A percentile compares a stretch with the other conserved stretches of the same genome.
phyloP scores from a whole-genome alignment of 495 filamentous ascomycete genomes.

The Umbilicaria muhlenbergii region DNA sequence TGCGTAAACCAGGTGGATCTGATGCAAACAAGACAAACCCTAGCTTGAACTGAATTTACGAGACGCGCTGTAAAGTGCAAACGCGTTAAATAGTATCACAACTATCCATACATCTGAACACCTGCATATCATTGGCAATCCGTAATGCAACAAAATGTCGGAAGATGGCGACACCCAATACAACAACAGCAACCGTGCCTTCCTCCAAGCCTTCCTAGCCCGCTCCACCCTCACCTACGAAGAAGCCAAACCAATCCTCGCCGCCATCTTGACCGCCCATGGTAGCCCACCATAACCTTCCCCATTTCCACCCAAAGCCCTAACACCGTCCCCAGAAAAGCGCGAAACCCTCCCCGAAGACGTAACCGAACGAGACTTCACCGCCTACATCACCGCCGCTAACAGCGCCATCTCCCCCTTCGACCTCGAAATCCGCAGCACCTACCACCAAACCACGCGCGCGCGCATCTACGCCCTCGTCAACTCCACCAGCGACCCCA shows the following conservation, averaged over 20 bases:
- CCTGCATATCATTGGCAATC: too few relatives aligned
- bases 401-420: constrained; percentile 59
- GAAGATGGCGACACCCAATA: constrained; percentile 19
- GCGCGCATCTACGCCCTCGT: constrained; percentile 54
- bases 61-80: too few relatives aligned
- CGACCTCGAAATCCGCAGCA: constrained; percentile 73
- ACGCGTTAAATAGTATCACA: too few relatives aligned
- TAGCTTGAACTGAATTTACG: too few relatives aligned
- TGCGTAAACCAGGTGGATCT: neutral
- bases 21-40: too few relatives aligned
- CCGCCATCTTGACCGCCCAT: constrained; percentile 51
- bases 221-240: constrained; percentile 58
- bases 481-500: constrained; percentile 71
- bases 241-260: constrained; percentile 57
- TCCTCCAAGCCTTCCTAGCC: constrained; percentile 79
- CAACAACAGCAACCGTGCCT: constrained; percentile 71
- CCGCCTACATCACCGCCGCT: constrained; percentile 48
- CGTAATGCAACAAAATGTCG: constrained; percentile 3
- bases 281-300: constrained; percentile 14
- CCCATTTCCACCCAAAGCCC: neutral
- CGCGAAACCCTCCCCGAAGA: constrained; percentile 32
- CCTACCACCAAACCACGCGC: constrained; percentile 42
- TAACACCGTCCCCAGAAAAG: constrained; percentile 16
- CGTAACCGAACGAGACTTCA: constrained; percentile 52
- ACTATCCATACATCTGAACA: too few relatives aligned